These are phyloP conservation scores for Talaromyces atroroseus DNA, from an alignment of 2,329 filamentous ascomycete species.

Conservation along the genomic window DNA sequence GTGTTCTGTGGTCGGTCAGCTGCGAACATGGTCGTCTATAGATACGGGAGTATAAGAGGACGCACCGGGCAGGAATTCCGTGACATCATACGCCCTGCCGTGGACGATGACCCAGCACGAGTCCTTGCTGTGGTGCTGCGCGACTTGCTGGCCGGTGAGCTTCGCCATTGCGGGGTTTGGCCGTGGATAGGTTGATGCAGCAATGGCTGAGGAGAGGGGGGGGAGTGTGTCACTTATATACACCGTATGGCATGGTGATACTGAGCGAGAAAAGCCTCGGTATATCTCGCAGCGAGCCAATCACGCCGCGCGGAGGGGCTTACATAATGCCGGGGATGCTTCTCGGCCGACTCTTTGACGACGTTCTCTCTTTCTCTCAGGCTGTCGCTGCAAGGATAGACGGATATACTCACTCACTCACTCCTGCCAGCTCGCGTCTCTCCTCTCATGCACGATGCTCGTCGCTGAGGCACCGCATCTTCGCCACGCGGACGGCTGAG, in stretches of 20 bases:
- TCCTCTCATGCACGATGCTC: no score
- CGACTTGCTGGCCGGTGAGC: conserved; percentile 54
- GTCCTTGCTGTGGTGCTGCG: conserved; percentile 71
- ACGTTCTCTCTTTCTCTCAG: no score
- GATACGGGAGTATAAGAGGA: conserved; percentile 54
- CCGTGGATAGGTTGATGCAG: not conserved
- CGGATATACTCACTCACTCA: no score
- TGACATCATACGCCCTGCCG: conserved; percentile 84
- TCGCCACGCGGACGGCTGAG: not conserved
- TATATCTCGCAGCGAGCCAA: not conserved
- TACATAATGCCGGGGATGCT: no score
- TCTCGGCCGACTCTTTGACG: not conserved
- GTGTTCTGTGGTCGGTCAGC: conserved; percentile 55
- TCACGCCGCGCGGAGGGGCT: not conserved
- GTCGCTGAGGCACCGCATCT: not conserved
- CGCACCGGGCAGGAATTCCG: conserved; percentile 72
- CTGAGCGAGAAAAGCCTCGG: no score
- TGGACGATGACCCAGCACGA: conserved; percentile 92
- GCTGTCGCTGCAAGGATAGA: no score
- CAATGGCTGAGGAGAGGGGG: not conserved
- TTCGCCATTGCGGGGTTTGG: conserved; percentile 18
- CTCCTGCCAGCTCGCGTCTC: no score
- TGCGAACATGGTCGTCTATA: not conserved
- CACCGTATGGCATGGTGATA: no score
- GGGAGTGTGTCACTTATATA: no score